Evolutionary conservation across 208 protist species (phyloP), one percentile per base, ranked within the genome.

Genomic region (Leishmania tropica): DNA sequence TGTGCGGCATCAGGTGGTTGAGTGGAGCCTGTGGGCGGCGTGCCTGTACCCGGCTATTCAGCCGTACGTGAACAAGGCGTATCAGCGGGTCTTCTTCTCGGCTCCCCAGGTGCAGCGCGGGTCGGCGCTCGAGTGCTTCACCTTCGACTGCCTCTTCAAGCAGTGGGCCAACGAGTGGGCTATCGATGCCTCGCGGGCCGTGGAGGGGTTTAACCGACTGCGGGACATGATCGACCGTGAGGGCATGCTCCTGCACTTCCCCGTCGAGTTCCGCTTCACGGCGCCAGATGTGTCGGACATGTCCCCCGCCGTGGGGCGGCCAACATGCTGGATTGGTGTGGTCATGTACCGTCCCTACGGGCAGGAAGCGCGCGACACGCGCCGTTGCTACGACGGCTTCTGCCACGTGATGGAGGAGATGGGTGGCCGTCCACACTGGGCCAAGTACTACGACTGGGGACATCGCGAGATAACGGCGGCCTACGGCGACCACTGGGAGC

Each of bases 131-230:
- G 78, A 92, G 77, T 92, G 87, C 81, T 95, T 96, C 81, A 95
- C 91, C 58, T 95, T 96, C 70, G 91, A 95, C 76, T 95, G 93
- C 76, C 89, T 95, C 54, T 94, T 96, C 78, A 85, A 83, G 67
- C 93, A 96, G 84, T 94, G 89, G 90, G 91, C 92, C 15, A 94
- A 92, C 74, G 93, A 96, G 74, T 96, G 91, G 90, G 91, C 91
- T 2, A 90, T 96, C 67, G 90, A 91, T 17, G 88, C 89, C 5
- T 64, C 62, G 19, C 80, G 83, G 24, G 82, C 88, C 8, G 72
- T 89, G 13, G 88, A 90, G 65, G 92, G 88, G 17, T 90, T 96
- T 67, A 62, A 81, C 48, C 76, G 78, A 40, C 65, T 95, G 65
- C 87, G 88, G 51, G 82, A 83, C 15, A 91, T 96, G 81, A 89